A percentile compares a stretch with the other conserved stretches of the same genome.
Evolutionary conservation across 2,329 filamentous ascomycete species (phyloP).

Genomic region (Blastomyces emzantsi): DNA sequence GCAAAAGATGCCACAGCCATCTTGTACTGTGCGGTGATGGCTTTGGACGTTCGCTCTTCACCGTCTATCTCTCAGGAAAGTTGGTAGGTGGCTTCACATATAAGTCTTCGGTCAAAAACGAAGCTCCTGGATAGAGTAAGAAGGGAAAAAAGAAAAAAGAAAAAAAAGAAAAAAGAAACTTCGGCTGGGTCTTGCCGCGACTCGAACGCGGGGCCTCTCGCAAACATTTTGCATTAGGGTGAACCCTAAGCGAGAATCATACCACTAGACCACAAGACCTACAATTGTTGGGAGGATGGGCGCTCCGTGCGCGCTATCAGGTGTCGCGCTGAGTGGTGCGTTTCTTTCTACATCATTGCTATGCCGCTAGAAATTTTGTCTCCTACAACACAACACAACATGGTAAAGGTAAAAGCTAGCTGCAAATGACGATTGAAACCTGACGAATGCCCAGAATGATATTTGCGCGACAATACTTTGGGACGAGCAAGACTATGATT

Average conservation of each 20-base stretch:
- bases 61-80: neutral
- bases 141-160: too few species aligned
- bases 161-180: neutral
- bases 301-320: slow-evolving; percentile 50
- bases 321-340: too few species aligned
- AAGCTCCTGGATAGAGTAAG: neutral
- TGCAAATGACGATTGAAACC: too few species aligned
- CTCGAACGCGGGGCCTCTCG: slow-evolving; percentile 13
- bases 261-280: neutral
- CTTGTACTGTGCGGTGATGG: too few species aligned
- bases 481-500: too few species aligned
- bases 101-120: neutral
- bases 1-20: too few species aligned
- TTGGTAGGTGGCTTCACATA: neutral
- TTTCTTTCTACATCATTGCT: too few species aligned
- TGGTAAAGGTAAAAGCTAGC: too few species aligned
- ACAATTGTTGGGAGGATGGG: slow-evolving; percentile 8
- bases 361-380: too few species aligned
- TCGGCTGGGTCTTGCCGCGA: slow-evolving; percentile 9
- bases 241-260: slow-evolving; percentile 30
- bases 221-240: neutral
- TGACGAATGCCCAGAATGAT: too few species aligned
- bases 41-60: neutral
- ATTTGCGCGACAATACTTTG: too few species aligned
- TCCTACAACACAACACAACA: too few species aligned